Percentiles rank a stretch among this genome's conserved stretches.
phyloP scores from a whole-genome alignment of 2,329 filamentous ascomycete species.

The Metarhizium sp. region DNA sequence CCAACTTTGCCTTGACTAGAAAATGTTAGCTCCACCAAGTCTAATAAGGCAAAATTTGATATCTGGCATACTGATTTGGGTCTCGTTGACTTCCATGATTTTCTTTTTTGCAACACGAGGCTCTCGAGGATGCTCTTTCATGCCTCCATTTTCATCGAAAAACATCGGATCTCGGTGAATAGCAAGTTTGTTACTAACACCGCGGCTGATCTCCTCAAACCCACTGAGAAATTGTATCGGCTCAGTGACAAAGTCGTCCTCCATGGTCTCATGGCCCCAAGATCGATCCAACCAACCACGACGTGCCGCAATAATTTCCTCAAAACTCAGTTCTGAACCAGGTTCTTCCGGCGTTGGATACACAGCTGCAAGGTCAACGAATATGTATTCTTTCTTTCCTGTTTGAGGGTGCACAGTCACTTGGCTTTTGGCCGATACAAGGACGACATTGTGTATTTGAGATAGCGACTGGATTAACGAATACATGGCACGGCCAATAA shows the following conservation, averaged over 20 bases:
- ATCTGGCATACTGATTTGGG: slow-evolving; percentile 69
- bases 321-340: slow-evolving; percentile 75
- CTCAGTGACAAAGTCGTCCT: slow-evolving; percentile 23
- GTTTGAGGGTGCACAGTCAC: slow-evolving; percentile 74
- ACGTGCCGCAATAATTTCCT: slow-evolving; percentile 75
- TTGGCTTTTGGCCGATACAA: slow-evolving; percentile 64
- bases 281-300: slow-evolving; percentile 57
- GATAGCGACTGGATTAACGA: slow-evolving; percentile 44
- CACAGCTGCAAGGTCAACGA: slow-evolving; percentile 74
- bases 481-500: slow-evolving; percentile 36
- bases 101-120: slow-evolving; percentile 56
- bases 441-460: slow-evolving; percentile 56
- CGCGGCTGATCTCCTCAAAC: slow-evolving; percentile 20
- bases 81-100: slow-evolving; percentile 77
- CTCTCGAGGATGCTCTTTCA: slow-evolving; percentile 34
- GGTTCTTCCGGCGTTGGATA: slow-evolving; percentile 69
- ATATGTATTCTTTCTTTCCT: slow-evolving; percentile 77
- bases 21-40: slow-evolving; percentile 17
- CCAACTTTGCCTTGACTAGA: slow-evolving; percentile 82
- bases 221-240: slow-evolving; percentile 17
- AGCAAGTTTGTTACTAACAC: slow-evolving; percentile 27
- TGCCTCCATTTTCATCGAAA: slow-evolving; percentile 51
- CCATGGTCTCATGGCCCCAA: slow-evolving; percentile 40
- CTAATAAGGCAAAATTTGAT: not conserved
- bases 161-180: slow-evolving; percentile 34